phyloP scores from a whole-genome alignment of 2,329 filamentous ascomycete genomes.

The Neospermospora avenae region DNA sequence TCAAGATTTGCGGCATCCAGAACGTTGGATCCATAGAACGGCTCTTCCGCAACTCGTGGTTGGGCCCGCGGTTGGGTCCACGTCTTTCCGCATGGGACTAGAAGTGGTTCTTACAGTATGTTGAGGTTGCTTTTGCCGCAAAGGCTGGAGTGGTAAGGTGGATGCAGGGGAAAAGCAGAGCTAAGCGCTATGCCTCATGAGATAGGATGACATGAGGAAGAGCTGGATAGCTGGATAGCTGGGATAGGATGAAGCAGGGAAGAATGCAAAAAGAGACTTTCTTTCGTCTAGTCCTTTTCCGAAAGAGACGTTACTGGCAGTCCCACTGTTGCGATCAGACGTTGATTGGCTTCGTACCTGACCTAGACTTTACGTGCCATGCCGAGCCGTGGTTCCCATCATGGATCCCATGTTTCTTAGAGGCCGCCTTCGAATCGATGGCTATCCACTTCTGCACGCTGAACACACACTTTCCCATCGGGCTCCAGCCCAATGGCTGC shows the following conservation, averaged over 20 bases:
- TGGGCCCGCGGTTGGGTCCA: conserved; percentile 1
- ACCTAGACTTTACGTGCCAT: background rate
- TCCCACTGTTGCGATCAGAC: background rate
- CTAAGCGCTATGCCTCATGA: background rate
- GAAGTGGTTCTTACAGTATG: background rate
- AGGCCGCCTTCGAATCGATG: background rate
- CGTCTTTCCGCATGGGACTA: background rate
- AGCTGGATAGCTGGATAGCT: background rate
- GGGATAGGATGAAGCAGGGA: background rate
- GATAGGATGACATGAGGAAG: conserved; percentile 1
- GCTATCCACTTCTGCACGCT: background rate
- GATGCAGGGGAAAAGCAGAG: background rate
- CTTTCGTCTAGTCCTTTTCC: no score
- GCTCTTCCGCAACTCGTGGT: background rate
- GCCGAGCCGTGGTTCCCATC: no score
- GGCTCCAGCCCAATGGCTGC: background rate
- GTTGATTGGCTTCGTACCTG: conserved; percentile 4
- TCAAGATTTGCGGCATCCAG: conserved; percentile 3
- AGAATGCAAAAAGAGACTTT: background rate
- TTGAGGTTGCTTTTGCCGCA: background rate
- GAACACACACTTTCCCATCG: background rate
- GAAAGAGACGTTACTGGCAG: background rate
- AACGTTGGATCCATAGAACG: conserved; percentile 3
- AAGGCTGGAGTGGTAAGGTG: no score
- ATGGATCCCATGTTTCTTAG: background rate